phyloP scores from a whole-genome alignment of 768 basidiomycete species.

The Macrolepiota fuliginosa region DNA sequence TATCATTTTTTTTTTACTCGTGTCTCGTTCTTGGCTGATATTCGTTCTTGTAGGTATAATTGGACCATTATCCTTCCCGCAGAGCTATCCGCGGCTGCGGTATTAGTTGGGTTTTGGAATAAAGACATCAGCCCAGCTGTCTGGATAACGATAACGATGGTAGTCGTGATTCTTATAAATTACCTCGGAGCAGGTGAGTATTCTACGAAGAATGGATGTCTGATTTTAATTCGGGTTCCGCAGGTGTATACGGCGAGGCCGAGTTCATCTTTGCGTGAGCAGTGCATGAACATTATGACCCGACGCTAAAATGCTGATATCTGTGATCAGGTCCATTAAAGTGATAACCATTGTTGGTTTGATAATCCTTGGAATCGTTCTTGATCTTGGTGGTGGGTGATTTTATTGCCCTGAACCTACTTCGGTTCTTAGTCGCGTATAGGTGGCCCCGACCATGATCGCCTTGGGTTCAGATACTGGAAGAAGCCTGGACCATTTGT shows the following conservation, averaged over 20 bases:
- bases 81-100: constrained; percentile 71
- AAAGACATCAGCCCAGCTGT: constrained; percentile 55
- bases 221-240: not conserved
- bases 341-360: constrained; percentile 80
- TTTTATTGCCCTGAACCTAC: not conserved
- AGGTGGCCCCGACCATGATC: constrained; percentile 82
- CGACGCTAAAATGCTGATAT: not conserved
- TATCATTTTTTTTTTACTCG: not conserved
- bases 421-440: not conserved
- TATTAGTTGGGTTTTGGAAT: constrained; percentile 78
- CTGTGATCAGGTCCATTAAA: constrained; percentile 65
- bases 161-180: constrained; percentile 77
- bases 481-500: constrained; percentile 86
- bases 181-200: constrained; percentile 60
- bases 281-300: no score
- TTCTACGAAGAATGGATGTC: not conserved
- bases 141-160: constrained; percentile 77
- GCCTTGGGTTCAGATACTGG: constrained; percentile 78
- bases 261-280: constrained; percentile 84
- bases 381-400: constrained; percentile 71
- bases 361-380: constrained; percentile 66
- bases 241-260: constrained; percentile 75
- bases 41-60: constrained; percentile 38
- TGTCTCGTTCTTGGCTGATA: constrained; percentile 26
- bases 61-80: constrained; percentile 70